A percentile compares a stretch with the other conserved stretches of the same genome.
These are phyloP conservation scores for Auricularia cornea DNA, from an alignment of 768 basidiomycete genomes.

Conservation along the genomic window DNA sequence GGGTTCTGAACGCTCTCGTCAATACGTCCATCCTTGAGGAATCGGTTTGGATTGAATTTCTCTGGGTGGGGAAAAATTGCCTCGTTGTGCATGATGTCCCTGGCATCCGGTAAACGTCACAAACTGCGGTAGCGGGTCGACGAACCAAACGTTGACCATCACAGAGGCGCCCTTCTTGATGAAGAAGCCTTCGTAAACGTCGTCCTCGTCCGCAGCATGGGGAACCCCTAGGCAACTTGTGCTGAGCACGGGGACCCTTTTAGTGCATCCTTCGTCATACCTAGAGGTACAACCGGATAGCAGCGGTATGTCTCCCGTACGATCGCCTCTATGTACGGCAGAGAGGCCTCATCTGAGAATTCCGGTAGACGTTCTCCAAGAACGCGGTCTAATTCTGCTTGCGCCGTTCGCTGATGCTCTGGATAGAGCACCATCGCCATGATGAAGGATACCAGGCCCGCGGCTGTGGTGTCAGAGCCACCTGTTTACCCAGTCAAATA, in stretches of 20 bases:
- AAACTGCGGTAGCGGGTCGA: background rate
- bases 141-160: constrained; percentile 5
- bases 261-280: background rate
- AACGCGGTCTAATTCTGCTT: constrained; percentile 34
- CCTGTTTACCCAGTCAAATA: constrained; percentile 2
- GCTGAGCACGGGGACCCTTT: background rate
- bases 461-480: constrained; percentile 20
- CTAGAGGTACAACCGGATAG: constrained; percentile 16
- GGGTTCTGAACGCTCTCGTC: background rate
- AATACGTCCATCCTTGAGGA: background rate
- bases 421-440: constrained; percentile 34
- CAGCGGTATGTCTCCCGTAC: constrained; percentile 25
- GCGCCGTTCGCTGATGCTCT: constrained; percentile 27
- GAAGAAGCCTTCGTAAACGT: constrained; percentile 9
- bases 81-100: background rate
- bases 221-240: background rate
- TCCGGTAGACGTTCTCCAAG: constrained; percentile 30
- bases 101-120: background rate
- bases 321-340: constrained; percentile 32
- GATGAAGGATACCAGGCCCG: constrained; percentile 26
- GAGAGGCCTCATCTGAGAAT: constrained; percentile 19
- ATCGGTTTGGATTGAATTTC: background rate
- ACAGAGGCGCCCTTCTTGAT: constrained; percentile 5
- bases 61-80: too few species aligned
- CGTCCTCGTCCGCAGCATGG: constrained; percentile 2